Evolutionary conservation across 495 filamentous ascomycete genomes (phyloP).

Genomic region (Lophium mytilinum): DNA sequence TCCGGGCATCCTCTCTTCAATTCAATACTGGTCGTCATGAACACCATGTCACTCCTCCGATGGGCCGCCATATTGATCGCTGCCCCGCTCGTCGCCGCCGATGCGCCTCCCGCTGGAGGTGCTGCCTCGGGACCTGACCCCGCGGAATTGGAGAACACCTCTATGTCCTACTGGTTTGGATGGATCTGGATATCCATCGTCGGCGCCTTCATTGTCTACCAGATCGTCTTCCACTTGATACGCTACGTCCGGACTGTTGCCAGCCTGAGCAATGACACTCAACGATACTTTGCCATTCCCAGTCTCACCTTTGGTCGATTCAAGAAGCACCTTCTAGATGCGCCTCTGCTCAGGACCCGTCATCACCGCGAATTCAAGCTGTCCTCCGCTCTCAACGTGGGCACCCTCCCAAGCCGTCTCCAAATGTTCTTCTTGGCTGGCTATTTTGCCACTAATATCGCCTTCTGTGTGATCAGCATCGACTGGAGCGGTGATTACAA

Average conservation of each 20-base stretch:
- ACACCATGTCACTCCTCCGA: conserved; percentile 4
- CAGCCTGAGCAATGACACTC: conserved; percentile 30
- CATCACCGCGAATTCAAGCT: conserved; percentile 83
- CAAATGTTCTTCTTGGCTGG: conserved; percentile 63
- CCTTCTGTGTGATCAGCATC: conserved; percentile 52
- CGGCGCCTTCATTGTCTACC: conserved; percentile 20
- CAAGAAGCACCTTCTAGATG: conserved; percentile 76
- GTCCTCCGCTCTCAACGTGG: conserved; percentile 70
- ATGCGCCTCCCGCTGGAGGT: background rate
- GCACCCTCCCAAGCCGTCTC: conserved; percentile 76
- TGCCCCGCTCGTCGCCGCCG: conserved; percentile 2
- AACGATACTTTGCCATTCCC: conserved; percentile 39
- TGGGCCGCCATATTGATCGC: conserved; percentile 3
- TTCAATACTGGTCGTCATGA: background rate
- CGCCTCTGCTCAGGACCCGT: conserved; percentile 69
- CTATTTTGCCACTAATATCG: conserved; percentile 56
- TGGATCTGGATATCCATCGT: conserved; percentile 23
- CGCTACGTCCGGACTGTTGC: conserved; percentile 28
- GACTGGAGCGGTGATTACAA: conserved; percentile 43
- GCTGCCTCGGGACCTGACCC: conserved; percentile 1
- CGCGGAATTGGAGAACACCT: conserved; percentile 19
- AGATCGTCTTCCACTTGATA: conserved; percentile 21
- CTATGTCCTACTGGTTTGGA: conserved; percentile 21
- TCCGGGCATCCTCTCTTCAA: too few relatives aligned
- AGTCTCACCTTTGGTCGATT: conserved; percentile 37